These are phyloP conservation scores for Venturia effusa DNA, from an alignment of 2,329 filamentous ascomycete genomes.

Conservation along the genomic window DNA sequence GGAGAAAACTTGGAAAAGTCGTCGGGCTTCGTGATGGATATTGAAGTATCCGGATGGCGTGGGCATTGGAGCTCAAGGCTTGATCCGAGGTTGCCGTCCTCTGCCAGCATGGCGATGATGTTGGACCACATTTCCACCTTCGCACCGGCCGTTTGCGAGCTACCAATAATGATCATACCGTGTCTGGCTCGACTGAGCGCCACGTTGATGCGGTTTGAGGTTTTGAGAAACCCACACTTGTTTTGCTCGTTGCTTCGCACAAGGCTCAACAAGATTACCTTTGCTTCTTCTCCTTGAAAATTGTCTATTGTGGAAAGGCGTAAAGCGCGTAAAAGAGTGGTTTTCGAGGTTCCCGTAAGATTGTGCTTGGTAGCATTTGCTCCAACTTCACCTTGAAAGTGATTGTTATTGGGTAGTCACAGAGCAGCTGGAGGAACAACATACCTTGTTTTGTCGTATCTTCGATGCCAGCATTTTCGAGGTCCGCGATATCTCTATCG, in stretches of 20 bases:
- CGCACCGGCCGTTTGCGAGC: slow-evolving; percentile 43
- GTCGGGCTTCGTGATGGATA: slow-evolving; percentile 13
- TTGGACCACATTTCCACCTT: slow-evolving; percentile 51
- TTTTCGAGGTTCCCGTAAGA: slow-evolving; percentile 24
- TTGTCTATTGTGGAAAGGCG: slow-evolving; percentile 60
- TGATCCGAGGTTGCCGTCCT: slow-evolving; percentile 12
- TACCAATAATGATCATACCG: slow-evolving; percentile 62
- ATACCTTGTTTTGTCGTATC: neutral
- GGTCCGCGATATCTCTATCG: slow-evolving; percentile 43
- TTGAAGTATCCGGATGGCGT: slow-evolving; percentile 14
- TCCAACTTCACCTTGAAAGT: too few species aligned
- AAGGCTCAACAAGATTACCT: slow-evolving; percentile 58
- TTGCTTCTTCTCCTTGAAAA: slow-evolving; percentile 67
- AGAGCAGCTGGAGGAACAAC: too few species aligned
- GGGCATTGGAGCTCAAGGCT: slow-evolving; percentile 14
- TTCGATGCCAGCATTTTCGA: slow-evolving; percentile 17
- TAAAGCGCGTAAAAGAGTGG: slow-evolving; percentile 37
- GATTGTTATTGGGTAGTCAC: too few species aligned
- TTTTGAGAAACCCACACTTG: slow-evolving; percentile 55
- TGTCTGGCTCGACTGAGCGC: slow-evolving; percentile 55
- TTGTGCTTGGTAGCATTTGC: too few species aligned
- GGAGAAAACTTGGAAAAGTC: slow-evolving; percentile 14
- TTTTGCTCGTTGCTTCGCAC: slow-evolving; percentile 54
- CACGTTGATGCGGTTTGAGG: slow-evolving; percentile 59
- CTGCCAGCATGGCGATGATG: slow-evolving; percentile 11